Evolutionary conservation across 2,329 filamentous ascomycete species (phyloP), one percentile per base, ranked within the genome.

Genomic region (Coniella vitis): DNA sequence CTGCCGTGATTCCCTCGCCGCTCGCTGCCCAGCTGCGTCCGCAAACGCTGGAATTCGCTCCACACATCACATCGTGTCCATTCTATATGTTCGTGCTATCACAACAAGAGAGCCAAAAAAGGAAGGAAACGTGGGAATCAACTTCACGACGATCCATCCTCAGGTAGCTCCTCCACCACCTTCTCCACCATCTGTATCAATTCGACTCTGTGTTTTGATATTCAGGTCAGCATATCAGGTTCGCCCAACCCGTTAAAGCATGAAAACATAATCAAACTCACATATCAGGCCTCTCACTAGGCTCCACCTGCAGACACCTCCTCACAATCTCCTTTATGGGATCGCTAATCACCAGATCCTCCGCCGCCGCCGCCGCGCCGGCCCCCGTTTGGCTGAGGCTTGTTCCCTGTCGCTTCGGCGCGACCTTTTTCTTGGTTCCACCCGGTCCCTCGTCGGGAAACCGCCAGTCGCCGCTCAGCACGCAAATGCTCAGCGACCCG

Each of bases 391-490:
- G 55, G 32, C 51, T 59, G 2, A 56, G 56, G 1, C 59, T 59
- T 3, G 56, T 55, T 5, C 55, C 55, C 13, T 55, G 50, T 51
- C 55, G 63, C 57, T 59, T 56, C 59, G 17, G 56, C 54, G 62
- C 56, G 58, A 63, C 57, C 57, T 63, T 68, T 52, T 69, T 72
- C 53, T 70, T 72, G 49, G 69, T 71, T 46, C 78, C 79, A 38
- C 74, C 75, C 4, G 79, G 78, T 1, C 84, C 83, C 63, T 96
- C 90, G 58, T 95, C 90, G 0, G 93, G 93, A 67, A 97, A 98
- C 45, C 90, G 78, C 91, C 93, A 98, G 68, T 97, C 91, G 35
- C 91, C 93, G 52, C 90, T 87, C 14, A 95, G 72, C 16, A 97
- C 87, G 64, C 91, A 97, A 57, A 97, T 86, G 58, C 87, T 94